phyloP scores from a whole-genome alignment of 2,329 filamentous ascomycete species.

The Chaetomiaceae sp. region DNA sequence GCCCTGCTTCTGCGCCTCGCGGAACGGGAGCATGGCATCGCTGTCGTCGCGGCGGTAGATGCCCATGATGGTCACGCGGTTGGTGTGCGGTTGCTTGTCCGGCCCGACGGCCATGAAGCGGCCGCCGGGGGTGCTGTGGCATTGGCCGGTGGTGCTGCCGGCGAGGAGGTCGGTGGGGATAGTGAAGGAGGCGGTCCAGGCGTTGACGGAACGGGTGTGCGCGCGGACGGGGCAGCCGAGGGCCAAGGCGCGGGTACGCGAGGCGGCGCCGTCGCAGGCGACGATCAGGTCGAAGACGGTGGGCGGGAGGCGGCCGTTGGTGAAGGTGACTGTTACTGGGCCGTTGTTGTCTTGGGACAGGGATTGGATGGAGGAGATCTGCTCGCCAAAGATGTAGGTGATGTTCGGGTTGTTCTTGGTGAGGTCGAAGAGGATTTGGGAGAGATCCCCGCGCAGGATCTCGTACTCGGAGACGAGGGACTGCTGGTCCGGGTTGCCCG shows the following conservation, averaged over 20 bases:
- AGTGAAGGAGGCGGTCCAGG: background rate
- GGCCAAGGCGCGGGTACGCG: background rate
- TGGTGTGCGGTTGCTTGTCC: background rate
- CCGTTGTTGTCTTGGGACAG: background rate
- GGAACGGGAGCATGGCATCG: background rate
- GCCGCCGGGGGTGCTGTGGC: background rate
- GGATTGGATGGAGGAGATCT: background rate
- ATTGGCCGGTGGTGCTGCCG: background rate
- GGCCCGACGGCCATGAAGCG: background rate
- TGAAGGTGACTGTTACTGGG: background rate
- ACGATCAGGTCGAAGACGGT: background rate
- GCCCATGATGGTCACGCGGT: background rate
- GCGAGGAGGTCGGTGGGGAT: background rate
- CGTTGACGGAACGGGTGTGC: background rate
- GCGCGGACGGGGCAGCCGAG: background rate
- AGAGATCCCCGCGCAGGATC: slow-evolving; percentile 1
- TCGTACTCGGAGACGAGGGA: slow-evolving; percentile 8
- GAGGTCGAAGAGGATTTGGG: slow-evolving; percentile 3
- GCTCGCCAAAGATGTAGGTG: slow-evolving; percentile 3
- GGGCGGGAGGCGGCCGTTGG: background rate
- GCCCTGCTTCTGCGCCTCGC: background rate
- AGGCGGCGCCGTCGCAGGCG: background rate
- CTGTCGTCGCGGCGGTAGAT: background rate
- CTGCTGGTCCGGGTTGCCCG: slow-evolving; percentile 4
- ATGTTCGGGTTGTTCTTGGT: background rate